These are phyloP conservation scores for Protomyces lactucae-debilis DNA, from an alignment of 1,139 yeast species.

Conservation along the genomic window DNA sequence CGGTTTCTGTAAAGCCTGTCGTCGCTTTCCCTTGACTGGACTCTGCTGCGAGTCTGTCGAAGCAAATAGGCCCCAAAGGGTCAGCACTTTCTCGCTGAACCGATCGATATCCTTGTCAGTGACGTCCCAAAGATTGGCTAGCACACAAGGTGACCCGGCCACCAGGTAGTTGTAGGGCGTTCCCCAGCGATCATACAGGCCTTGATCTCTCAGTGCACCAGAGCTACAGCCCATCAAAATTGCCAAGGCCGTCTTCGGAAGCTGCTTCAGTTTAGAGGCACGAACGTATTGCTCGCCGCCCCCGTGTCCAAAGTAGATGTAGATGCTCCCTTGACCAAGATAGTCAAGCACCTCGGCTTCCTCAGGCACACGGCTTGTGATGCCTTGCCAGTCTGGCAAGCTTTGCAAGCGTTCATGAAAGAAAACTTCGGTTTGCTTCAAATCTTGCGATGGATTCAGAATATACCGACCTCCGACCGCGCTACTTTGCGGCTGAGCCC, in stretches of 20 bases:
- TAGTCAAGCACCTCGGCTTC: conserved; percentile 48
- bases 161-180: conserved; percentile 67
- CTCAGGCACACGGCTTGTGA: conserved; percentile 52
- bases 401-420: conserved; percentile 49
- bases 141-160: conserved; percentile 71
- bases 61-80: conserved; percentile 45
- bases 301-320: conserved; percentile 83
- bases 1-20: background rate
- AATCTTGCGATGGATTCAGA: conserved; percentile 78
- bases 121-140: conserved; percentile 93
- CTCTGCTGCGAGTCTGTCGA: conserved; percentile 42
- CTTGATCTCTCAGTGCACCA: conserved; percentile 56
- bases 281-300: conserved; percentile 83
- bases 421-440: conserved; percentile 59
- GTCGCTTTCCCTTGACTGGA: conserved; percentile 25
- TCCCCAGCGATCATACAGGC: conserved; percentile 68
- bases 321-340: conserved; percentile 48
- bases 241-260: conserved; percentile 56
- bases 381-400: conserved; percentile 33
- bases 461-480: conserved; percentile 48
- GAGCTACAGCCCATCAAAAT: conserved; percentile 90
- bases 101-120: conserved; percentile 91
- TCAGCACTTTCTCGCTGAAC: conserved; percentile 47
- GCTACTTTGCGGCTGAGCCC: conserved; percentile 31
- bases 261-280: conserved; percentile 47